phyloP scores from a whole-genome alignment of 176 grass and related monocot species.

The Oropetium thomaeum region DNA sequence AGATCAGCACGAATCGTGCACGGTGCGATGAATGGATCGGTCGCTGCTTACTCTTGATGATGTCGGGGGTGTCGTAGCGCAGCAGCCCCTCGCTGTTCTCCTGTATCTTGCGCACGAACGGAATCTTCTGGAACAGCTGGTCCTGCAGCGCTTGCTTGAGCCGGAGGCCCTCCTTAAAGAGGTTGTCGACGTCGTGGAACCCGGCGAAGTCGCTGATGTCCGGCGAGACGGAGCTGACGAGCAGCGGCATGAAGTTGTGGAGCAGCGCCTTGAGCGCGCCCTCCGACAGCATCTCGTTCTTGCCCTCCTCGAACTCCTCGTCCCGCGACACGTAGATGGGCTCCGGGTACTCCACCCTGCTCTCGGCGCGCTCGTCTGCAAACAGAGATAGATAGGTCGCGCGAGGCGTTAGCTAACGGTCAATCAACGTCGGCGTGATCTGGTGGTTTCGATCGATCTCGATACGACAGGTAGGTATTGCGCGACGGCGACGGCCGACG shows the following conservation, averaged over 20 bases:
- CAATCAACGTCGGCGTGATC: conserved; percentile 22
- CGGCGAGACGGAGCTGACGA: conserved; percentile 58
- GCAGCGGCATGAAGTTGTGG: conserved; percentile 81
- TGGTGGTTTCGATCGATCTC: conserved; percentile 8
- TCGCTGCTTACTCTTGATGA: conserved; percentile 68
- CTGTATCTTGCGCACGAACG: conserved; percentile 70
- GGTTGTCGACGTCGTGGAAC: conserved; percentile 97
- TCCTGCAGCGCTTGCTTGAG: conserved; percentile 87
- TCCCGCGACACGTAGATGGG: conserved; percentile 79
- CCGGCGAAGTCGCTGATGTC: conserved; percentile 72
- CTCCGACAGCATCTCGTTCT: conserved; percentile 76
- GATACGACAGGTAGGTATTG: conserved; percentile 43
- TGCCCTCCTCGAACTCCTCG: conserved; percentile 89
- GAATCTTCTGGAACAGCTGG: conserved; percentile 82
- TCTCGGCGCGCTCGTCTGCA: conserved; percentile 70
- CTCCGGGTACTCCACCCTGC: conserved; percentile 69
- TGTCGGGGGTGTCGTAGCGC: conserved; percentile 88
- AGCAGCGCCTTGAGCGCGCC: conserved; percentile 77
- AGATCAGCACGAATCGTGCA: neutral
- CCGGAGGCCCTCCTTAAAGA: conserved; percentile 94
- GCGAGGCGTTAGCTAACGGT: neutral
- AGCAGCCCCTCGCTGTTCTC: conserved; percentile 77
- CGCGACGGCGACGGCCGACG: conserved; percentile 5
- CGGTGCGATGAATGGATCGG: no score
- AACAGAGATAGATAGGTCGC: neutral